Evolutionary conservation across 805 yeast species (phyloP), one percentile per base, ranked within the genome.

Genomic region (Scheffersomyces ergatensis): DNA sequence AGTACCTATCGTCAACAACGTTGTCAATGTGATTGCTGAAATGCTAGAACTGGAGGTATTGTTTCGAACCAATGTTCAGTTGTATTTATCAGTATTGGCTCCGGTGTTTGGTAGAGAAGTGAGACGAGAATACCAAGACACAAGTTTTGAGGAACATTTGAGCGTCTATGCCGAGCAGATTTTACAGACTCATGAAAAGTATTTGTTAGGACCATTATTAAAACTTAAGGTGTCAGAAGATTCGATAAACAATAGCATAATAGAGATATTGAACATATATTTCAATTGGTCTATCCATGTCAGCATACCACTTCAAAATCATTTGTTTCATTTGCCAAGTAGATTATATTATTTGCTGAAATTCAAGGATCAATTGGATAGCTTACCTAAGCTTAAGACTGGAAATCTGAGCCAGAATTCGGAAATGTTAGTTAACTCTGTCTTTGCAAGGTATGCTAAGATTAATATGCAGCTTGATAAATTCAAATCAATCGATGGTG

Each of bases 371-470:
- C 5, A 14, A 14, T 29, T 88, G 12, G 74, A 71, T 26, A 78
- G 79, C 7, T 35, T 70, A 20, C 45, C 39, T 2, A 67, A 57
- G 8, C 72, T 86, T 13, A 85, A 85, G 3, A n/a, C n/a, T n/a
- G n/a, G n/a, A n/a, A 80, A 78, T 35, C 70, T 85, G 9, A 78
- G 85, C 46, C 58, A 71, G 23, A 72, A 74, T 15, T 88, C 95
- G 95, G 70, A 82, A 2, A 63, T 65, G 21, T 71, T 67, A 16
- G 89, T 87, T 0, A 63, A 70, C 17, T 65, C 65, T 1, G 70
- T 80, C 0, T 80, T 85, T 38, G 47, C 80, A 16, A 66, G 65
- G 29, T 85, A 14, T 29, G n/a, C 32, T 4, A 29, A 29, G 11
- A 29, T 29, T 14, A 29, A 29, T 15, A 14, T 29, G 15, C 32